A percentile compares a stretch with the other conserved stretches of the same genome.
phyloP scores from a whole-genome alignment of 192 early-diverging fungal genomes.

The Fimicolochytrium jonesii region DNA sequence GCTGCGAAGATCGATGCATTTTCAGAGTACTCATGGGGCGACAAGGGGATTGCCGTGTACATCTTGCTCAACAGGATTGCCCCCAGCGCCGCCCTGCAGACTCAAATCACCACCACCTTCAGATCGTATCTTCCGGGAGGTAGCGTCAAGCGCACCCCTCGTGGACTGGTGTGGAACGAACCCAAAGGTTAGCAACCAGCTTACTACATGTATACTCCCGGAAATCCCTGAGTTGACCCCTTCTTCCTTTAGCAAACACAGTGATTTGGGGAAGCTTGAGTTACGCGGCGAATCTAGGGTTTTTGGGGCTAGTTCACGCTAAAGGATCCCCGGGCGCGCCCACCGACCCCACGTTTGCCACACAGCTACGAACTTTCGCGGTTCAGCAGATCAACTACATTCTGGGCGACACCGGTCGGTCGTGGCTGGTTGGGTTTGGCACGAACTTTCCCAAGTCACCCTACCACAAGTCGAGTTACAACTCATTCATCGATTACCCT shows the following conservation, averaged over 20 bases:
- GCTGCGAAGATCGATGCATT: background rate
- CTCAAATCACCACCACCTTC: slow-evolving; percentile 17
- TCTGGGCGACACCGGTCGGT: slow-evolving; percentile 47
- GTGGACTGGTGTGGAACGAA: slow-evolving; percentile 41
- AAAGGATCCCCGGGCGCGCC: background rate
- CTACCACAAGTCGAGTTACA: slow-evolving; percentile 53
- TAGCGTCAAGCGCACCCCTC: slow-evolving; percentile 39
- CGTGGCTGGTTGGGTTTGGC: slow-evolving; percentile 53
- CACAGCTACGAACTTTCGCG: slow-evolving; percentile 28
- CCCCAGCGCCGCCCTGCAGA: slow-evolving; percentile 22
- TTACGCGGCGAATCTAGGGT: slow-evolving; percentile 44
- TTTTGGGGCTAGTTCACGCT: slow-evolving; percentile 42
- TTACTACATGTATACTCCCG: too few species aligned
- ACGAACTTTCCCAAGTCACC: slow-evolving; percentile 43
- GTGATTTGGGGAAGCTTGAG: slow-evolving; percentile 55
- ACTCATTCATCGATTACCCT: slow-evolving; percentile 50
- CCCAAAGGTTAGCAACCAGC: too few species aligned
- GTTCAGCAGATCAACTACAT: slow-evolving; percentile 52
- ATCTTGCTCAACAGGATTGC: slow-evolving; percentile 33
- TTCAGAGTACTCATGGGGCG: slow-evolving; percentile 27
- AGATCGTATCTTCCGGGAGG: slow-evolving; percentile 10
- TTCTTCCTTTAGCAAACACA: too few species aligned
- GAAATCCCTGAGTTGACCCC: too few species aligned
- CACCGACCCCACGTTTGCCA: background rate
- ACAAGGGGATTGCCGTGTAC: slow-evolving; percentile 17